Conservation (phyloP, 441 rosid genomes). For the Corymbia calophylla region DNA sequence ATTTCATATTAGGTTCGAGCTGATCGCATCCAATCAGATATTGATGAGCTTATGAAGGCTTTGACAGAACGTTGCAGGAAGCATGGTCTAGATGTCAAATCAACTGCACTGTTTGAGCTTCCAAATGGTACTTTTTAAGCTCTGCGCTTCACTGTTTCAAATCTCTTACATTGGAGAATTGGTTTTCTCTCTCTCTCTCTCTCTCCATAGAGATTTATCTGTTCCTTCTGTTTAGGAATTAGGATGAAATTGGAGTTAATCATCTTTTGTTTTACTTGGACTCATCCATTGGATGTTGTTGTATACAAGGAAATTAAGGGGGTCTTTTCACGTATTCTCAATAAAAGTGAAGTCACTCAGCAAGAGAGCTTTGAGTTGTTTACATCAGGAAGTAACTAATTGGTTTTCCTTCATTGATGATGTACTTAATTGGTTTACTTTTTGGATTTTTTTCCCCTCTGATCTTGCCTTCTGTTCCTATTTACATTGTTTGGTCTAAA, state of each 20-base stretch:
- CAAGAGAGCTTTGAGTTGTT: background rate
- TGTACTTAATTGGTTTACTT: background rate
- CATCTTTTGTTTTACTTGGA: background rate
- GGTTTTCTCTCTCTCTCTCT: background rate
- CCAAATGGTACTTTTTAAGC: slow-evolving; percentile 53
- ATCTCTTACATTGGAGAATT: background rate
- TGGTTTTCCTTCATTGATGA: background rate
- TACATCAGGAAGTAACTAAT: background rate
- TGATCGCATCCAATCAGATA: slow-evolving; percentile 91
- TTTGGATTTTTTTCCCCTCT: background rate
- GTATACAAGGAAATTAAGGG: background rate
- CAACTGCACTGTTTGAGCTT: slow-evolving; percentile 79
- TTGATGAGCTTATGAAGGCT: slow-evolving; percentile 84
- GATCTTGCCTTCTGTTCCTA: background rate
- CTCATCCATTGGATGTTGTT: background rate
- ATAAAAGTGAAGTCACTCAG: background rate
- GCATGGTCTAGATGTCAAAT: slow-evolving; percentile 73
- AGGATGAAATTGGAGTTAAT: background rate
- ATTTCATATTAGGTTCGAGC: slow-evolving; percentile 73
- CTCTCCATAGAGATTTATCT: background rate
- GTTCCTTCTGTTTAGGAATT: background rate
- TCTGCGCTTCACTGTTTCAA: background rate
- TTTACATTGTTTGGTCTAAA: background rate
- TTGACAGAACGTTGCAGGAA: slow-evolving; percentile 77
- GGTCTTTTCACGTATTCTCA: background rate